A percentile compares a stretch with the other conserved stretches of the same genome.
These are phyloP conservation scores for Rhizopus delemar DNA, from an alignment of 371 early-diverging fungal species.

Conservation along the genomic window DNA sequence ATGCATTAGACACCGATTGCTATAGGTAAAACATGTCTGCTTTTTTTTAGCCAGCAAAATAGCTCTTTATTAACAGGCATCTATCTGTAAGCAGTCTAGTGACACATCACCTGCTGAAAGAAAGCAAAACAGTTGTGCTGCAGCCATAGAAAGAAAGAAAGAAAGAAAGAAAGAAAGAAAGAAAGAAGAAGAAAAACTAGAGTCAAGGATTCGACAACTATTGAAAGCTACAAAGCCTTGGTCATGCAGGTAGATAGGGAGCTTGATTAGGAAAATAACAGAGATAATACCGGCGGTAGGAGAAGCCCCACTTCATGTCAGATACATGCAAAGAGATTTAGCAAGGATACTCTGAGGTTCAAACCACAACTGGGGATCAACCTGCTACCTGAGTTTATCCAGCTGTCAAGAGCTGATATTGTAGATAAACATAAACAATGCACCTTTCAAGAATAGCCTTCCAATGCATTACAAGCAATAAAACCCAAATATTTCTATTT, in stretches of 20 bases:
- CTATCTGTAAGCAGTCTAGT: too few species aligned
- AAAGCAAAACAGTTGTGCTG: too few species aligned
- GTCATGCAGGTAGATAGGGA: constrained; percentile 7
- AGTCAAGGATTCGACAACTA: not conserved
- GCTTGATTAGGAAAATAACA: constrained; percentile 7
- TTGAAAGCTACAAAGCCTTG: not conserved
- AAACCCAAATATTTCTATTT: not conserved
- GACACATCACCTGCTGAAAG: too few species aligned
- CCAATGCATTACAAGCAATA: not conserved
- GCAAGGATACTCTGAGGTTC: not conserved
- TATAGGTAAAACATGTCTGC: too few species aligned
- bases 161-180: too few species aligned
- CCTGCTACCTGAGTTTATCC: too few species aligned
- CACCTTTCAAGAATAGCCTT: not conserved
- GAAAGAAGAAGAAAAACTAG: not conserved
- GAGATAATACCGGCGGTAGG: not conserved
- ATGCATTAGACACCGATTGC: too few species aligned
- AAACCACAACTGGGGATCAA: not conserved
- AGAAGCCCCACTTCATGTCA: not conserved
- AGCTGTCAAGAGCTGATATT: not conserved
- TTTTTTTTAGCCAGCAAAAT: too few species aligned
- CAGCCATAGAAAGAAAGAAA: too few species aligned
- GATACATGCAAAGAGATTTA: not conserved
- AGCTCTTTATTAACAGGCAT: too few species aligned
- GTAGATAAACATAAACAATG: not conserved